phyloP scores from a whole-genome alignment of 129 eudicot genomes.

The Lactuca saligna region DNA sequence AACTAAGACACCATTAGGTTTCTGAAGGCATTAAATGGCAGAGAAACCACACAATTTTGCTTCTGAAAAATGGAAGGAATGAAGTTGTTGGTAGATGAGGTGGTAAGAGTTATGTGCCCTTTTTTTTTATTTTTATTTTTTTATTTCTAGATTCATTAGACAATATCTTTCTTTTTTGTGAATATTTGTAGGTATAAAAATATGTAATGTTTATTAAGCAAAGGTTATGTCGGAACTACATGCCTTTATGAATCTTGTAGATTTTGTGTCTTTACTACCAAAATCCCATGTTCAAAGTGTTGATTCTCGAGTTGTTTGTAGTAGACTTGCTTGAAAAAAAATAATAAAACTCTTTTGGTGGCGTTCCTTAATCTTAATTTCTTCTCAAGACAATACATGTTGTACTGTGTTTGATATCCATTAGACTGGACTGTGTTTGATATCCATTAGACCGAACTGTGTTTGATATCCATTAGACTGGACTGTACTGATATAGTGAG shows the following conservation, averaged over 20 bases:
- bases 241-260: constrained; percentile 14
- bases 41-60: constrained; percentile 9
- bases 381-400: no score
- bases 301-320: constrained; percentile 3
- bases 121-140: not conserved
- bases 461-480: no score
- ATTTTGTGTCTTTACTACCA: not conserved
- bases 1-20: not conserved
- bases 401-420: no score
- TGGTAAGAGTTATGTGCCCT: not conserved
- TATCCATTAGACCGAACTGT: no score
- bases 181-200: constrained; percentile 24
- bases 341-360: not conserved
- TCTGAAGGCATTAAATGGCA: not conserved
- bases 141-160: not conserved
- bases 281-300: constrained; percentile 6
- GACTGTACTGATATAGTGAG: no score
- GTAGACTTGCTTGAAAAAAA: not conserved
- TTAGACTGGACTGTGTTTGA: no score
- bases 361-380: not conserved
- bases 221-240: constrained; percentile 7
- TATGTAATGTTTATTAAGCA: constrained; percentile 9
- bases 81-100: not conserved
- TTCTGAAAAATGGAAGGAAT: not conserved
- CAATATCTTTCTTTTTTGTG: constrained; percentile 10